Percentiles rank a stretch among this genome's conserved stretches.
Conservation (phyloP, 345 rosid genomes). For the Linum trigynum region DNA sequence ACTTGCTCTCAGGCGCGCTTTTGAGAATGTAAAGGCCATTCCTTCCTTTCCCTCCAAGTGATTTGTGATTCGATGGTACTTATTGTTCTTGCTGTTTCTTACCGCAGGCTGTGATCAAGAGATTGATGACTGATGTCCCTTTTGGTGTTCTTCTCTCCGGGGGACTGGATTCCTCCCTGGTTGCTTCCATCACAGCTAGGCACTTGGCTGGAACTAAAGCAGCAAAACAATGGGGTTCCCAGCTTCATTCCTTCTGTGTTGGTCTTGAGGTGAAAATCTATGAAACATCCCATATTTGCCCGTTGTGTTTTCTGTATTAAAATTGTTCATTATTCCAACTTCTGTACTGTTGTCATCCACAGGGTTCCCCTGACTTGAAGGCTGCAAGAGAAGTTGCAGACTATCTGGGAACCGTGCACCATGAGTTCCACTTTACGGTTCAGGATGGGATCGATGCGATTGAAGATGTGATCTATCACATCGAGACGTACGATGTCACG, state of each 20-base stretch:
- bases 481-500: slow-evolving; percentile 86
- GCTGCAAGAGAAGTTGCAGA: slow-evolving; percentile 84
- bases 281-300: no score
- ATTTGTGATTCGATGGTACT: neutral
- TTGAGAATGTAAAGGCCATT: slow-evolving; percentile 49
- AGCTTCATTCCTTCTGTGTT: slow-evolving; percentile 82
- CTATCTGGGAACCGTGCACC: slow-evolving; percentile 80
- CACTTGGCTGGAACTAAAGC: slow-evolving; percentile 61
- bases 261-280: slow-evolving; percentile 59
- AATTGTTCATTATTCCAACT: neutral
- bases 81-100: neutral
- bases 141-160: slow-evolving; percentile 91
- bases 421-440: slow-evolving; percentile 84
- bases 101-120: slow-evolving; percentile 73
- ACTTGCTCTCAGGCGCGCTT: slow-evolving; percentile 52
- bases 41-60: neutral
- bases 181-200: slow-evolving; percentile 79
- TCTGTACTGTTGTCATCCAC: slow-evolving; percentile 10
- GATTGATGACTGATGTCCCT: slow-evolving; percentile 93
- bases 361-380: slow-evolving; percentile 87
- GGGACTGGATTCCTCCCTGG: slow-evolving; percentile 88
- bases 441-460: slow-evolving; percentile 95
- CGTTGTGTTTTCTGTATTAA: neutral
- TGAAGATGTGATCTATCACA: slow-evolving; percentile 84
- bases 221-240: slow-evolving; percentile 76